phyloP scores from a whole-genome alignment of 139 green algal species.

The Chlamydomonas eustigma region DNA sequence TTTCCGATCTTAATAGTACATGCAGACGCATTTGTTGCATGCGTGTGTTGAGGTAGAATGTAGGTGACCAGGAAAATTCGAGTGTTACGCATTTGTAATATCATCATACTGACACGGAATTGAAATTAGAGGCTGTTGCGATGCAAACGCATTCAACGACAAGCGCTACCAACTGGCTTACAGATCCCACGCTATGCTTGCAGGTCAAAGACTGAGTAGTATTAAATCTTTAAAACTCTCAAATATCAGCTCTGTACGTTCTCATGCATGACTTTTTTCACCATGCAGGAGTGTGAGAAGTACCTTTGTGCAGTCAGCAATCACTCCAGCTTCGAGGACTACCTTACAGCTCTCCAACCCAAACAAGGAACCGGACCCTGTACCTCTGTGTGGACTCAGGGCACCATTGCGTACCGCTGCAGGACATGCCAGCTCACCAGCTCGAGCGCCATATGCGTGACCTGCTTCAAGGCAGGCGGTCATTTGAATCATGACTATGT shows the following conservation, averaged over 20 bases:
- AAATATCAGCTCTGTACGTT: not conserved
- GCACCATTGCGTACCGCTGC: slow-evolving; percentile 48
- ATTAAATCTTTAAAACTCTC: no score
- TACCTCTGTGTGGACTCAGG: slow-evolving; percentile 37
- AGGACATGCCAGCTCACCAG: slow-evolving; percentile 51
- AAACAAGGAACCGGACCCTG: slow-evolving; percentile 24
- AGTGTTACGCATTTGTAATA: no score
- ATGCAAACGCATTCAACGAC: no score
- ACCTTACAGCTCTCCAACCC: not conserved
- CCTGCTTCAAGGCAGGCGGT: slow-evolving; percentile 25
- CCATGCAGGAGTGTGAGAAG: slow-evolving; percentile 8
- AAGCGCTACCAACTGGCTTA: no score
- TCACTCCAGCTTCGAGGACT: not conserved
- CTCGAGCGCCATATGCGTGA: slow-evolving; percentile 45
- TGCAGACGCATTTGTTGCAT: no score
- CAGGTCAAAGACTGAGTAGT: no score
- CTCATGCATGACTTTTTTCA: not conserved
- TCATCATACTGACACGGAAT: no score
- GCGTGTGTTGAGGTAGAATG: no score
- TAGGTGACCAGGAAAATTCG: no score
- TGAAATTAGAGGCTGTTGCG: no score
- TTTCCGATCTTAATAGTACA: no score
- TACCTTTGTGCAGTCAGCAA: slow-evolving; percentile 3
- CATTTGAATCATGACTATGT: slow-evolving; percentile 64
- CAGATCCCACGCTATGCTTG: no score